Evolutionary conservation across 2,329 filamentous ascomycete genomes (phyloP), one percentile per base, ranked within the genome.

Genomic region (Paradendryphiella salina): DNA sequence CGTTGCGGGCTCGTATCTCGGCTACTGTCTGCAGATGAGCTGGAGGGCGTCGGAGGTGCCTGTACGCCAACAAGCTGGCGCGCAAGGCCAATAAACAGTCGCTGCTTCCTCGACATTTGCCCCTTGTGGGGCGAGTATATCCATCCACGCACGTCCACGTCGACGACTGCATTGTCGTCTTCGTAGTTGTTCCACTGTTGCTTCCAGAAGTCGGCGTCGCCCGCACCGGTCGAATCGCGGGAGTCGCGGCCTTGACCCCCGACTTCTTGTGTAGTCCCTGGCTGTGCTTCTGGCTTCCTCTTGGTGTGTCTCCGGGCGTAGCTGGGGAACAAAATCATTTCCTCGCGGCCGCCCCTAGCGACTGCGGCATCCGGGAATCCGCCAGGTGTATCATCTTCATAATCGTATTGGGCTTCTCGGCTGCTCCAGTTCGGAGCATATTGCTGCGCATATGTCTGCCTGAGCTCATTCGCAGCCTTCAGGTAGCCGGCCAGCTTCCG

Each of bases 81-180:
- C 11, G 93, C 93, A 18, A 97, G 79, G 0, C 92, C 90, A 46
- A 99, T 85, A 64, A 96, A 79, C 54, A 97, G 79, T 31, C 94
- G 83, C 65, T 96, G 95, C 65, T 90, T 90, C 61, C 92, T 83
- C 20, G 84, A 93, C 82, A 96, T 85, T 3, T 90, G 91, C 0
- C 90, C 91, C 59, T 81, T 82, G 65, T 93, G 89, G 14, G 93
- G 93, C 32, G 85, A 85, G 72, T 96, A 99, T 43, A 97, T 83
- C 94, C 95, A 99, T 11, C 94, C 94, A 61, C 93, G 83, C 18
- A 99, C 90, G 70, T 99, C 93, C 5, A 97, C 90, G 67, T 97
- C 93, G 1, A 96, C 89, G 3, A 96, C 79, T 0, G 92, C 90
- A 70, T 88, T 88, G 64, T 91, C 86, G 52, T 93, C 86, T 70